These are phyloP conservation scores for Raffaelea deltoideospora DNA, from an alignment of 2,329 filamentous ascomycete genomes.

Conservation along the genomic window DNA sequence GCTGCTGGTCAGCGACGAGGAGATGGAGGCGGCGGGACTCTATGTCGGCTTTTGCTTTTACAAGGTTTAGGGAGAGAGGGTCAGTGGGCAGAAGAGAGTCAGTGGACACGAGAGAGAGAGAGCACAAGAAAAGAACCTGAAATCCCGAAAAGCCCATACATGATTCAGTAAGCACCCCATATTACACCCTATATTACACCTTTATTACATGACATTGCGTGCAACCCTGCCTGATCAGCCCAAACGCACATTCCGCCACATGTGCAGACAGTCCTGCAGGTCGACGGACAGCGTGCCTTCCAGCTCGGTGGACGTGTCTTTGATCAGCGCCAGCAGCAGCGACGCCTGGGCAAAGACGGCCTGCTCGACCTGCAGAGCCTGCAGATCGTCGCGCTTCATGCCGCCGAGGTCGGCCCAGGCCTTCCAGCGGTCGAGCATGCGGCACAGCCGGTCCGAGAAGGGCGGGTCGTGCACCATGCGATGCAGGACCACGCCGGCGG, in stretches of 20 bases:
- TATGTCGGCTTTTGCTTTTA: slow-evolving; percentile 96
- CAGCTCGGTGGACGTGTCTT: slow-evolving; percentile 25
- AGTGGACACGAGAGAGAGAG: no score
- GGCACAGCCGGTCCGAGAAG: slow-evolving; percentile 24
- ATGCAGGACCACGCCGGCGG: slow-evolving; percentile 31
- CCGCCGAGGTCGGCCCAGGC: slow-evolving; percentile 39
- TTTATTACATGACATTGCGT: no score
- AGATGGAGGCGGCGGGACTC: slow-evolving; percentile 84
- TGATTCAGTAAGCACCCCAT: no score
- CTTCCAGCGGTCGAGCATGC: slow-evolving; percentile 36
- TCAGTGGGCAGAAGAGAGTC: no score
- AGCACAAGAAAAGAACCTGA: no score
- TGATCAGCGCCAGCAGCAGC: slow-evolving; percentile 31
- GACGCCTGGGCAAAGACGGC: slow-evolving; percentile 31
- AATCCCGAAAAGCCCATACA: no score
- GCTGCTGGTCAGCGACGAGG: slow-evolving; percentile 63
- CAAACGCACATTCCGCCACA: slow-evolving; percentile 37
- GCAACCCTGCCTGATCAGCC: slow-evolving; percentile 20
- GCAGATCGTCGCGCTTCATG: slow-evolving; percentile 31
- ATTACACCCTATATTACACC: no score
- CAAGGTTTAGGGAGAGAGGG: slow-evolving; percentile 69
- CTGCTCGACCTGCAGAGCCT: slow-evolving; percentile 21
- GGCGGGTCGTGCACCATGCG: slow-evolving; percentile 34
- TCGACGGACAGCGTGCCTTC: slow-evolving; percentile 35
- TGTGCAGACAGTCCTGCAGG: slow-evolving; percentile 36